These are phyloP conservation scores for Ochetophila trinervis DNA, from an alignment of 306 rosid genomes.

Conservation along the genomic window DNA sequence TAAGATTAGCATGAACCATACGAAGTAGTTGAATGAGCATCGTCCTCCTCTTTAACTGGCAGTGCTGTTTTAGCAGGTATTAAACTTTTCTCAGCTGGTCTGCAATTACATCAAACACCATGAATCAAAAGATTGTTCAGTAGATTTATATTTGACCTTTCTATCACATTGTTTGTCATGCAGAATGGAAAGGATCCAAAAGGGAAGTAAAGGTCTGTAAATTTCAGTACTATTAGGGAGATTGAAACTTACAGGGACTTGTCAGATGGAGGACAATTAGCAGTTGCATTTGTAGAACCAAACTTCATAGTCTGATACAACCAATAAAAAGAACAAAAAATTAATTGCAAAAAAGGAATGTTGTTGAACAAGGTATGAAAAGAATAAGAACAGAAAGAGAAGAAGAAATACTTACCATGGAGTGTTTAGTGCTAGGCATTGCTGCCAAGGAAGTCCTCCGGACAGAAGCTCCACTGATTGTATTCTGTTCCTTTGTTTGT, in stretches of 20 bases:
- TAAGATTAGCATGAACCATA: conserved; percentile 38
- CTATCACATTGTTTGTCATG: background rate
- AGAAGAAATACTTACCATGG: conserved; percentile 37
- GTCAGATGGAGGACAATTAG: conserved; percentile 42
- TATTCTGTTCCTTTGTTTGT: conserved; percentile 45
- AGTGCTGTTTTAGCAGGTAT: conserved; percentile 40
- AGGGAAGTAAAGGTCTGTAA: background rate
- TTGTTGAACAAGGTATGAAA: conserved; percentile 1
- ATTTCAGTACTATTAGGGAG: background rate
- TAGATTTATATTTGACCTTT: background rate
- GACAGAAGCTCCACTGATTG: conserved; percentile 32
- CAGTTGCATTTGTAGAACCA: conserved; percentile 30
- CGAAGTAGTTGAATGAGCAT: conserved; percentile 75
- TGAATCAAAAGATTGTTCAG: background rate
- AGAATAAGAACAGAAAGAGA: background rate
- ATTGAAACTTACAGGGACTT: conserved; percentile 46
- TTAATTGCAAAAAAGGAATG: conserved; percentile 15
- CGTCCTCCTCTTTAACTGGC: conserved; percentile 60
- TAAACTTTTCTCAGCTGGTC: conserved; percentile 51
- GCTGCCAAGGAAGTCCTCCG: conserved; percentile 48
- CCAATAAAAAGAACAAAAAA: conserved; percentile 13
- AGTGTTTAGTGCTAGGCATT: conserved; percentile 30
- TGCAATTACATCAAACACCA: conserved; percentile 35
- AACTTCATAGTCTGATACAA: conserved; percentile 49
- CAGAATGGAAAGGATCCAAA: background rate